Conservation (phyloP, 2,329 filamentous ascomycete genomes). For the Cladobotryum protrusum region DNA sequence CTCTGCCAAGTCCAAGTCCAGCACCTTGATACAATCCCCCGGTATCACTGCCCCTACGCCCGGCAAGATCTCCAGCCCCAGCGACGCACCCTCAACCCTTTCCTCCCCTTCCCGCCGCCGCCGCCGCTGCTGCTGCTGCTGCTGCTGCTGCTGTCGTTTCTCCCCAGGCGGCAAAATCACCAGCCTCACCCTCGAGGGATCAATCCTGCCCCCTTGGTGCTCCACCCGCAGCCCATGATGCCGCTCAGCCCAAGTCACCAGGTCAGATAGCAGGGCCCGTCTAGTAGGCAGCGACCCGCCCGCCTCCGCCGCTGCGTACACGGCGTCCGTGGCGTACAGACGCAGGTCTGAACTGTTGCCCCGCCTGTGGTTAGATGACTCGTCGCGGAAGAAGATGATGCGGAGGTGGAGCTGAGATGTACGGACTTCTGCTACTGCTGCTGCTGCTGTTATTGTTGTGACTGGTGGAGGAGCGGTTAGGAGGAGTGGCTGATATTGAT, state of each 20-base stretch:
- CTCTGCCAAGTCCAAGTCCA: constrained; percentile 21
- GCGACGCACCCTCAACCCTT: neutral
- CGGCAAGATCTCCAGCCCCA: neutral
- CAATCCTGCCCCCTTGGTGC: neutral
- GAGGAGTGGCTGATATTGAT: neutral
- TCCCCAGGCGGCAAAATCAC: neutral
- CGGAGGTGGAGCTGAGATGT: neutral
- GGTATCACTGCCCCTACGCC: constrained; percentile 10
- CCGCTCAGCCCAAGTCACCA: neutral
- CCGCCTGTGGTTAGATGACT: neutral
- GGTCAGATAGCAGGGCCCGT: neutral
- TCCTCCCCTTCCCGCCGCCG: neutral
- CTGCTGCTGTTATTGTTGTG: neutral
- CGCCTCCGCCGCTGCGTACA: neutral
- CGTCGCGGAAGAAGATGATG: neutral
- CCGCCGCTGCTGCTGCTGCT: too few species aligned
- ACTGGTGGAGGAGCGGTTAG: neutral
- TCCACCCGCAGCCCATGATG: neutral
- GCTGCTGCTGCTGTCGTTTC: too few species aligned
- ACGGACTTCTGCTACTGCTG: neutral
- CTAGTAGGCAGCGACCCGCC: constrained; percentile 1
- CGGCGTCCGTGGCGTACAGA: neutral
- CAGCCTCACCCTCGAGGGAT: neutral
- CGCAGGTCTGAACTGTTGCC: neutral
- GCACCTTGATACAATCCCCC: constrained; percentile 22